Percentiles rank a stretch among this genome's conserved stretches.
Conservation (phyloP, 2,329 filamentous ascomycete genomes). For the Furcasterigmium sp. region DNA sequence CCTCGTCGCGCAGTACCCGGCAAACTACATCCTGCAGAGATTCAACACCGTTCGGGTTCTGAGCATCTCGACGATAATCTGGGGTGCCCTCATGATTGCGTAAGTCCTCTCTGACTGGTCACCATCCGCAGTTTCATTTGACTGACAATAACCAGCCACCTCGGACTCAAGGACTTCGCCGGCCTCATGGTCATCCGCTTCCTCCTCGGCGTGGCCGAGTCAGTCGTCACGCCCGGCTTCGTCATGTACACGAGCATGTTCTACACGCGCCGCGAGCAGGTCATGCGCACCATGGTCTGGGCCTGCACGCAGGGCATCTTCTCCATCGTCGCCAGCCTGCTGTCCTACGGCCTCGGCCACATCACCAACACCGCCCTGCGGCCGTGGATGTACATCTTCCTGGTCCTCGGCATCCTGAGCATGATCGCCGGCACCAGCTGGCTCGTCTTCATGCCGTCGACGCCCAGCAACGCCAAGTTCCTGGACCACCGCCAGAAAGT, state of each 20-base stretch:
- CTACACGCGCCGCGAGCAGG: slow-evolving; percentile 32
- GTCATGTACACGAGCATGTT: slow-evolving; percentile 29
- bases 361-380: slow-evolving; percentile 20
- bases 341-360: slow-evolving; percentile 30
- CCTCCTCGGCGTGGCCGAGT: slow-evolving; percentile 39
- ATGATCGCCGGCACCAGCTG: slow-evolving; percentile 27
- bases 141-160: no score
- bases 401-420: slow-evolving; percentile 32
- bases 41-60: slow-evolving; percentile 13
- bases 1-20: slow-evolving; percentile 26
- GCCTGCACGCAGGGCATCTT: slow-evolving; percentile 29
- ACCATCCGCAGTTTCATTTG: no score
- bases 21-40: slow-evolving; percentile 23
- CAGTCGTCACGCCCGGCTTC: slow-evolving; percentile 37
- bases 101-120: slow-evolving; percentile 1
- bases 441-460: slow-evolving; percentile 40
- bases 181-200: slow-evolving; percentile 34
- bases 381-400: slow-evolving; percentile 36
- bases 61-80: slow-evolving; percentile 9
- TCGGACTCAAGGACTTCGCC: slow-evolving; percentile 30
- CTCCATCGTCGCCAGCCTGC: slow-evolving; percentile 30
- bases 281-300: slow-evolving; percentile 13
- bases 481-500: slow-evolving; percentile 33
- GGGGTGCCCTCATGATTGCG: slow-evolving; percentile 15
- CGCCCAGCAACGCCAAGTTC: slow-evolving; percentile 45